Evolutionary conservation across 139 green algal species (phyloP).

Genomic region (Parachlorella kessleri): DNA sequence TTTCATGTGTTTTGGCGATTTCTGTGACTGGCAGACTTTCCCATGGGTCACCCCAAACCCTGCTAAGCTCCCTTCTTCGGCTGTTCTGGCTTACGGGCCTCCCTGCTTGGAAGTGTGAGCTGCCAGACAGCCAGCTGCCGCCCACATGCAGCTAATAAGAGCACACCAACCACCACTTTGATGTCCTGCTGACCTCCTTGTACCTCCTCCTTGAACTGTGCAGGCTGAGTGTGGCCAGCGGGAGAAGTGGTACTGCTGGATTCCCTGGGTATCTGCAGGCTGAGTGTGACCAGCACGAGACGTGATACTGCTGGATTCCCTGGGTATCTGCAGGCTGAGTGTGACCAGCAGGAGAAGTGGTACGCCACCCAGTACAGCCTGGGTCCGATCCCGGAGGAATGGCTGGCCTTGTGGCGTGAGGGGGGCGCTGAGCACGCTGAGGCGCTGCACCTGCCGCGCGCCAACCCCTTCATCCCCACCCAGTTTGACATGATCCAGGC

Average conservation of each 20-base stretch:
- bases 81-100: no score
- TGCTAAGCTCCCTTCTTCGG: no score
- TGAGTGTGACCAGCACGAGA: not conserved
- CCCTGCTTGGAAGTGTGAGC: no score
- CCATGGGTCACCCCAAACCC: no score
- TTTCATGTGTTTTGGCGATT: no score
- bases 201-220: not conserved
- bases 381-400: slow-evolving; percentile 54
- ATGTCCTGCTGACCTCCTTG: no score
- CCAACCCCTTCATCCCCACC: slow-evolving; percentile 83
- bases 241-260: not conserved
- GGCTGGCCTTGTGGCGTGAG: slow-evolving; percentile 42
- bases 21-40: no score
- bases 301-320: not conserved
- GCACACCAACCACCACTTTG: no score
- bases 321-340: slow-evolving; percentile 30
- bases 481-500: slow-evolving; percentile 45
- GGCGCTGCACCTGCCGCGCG: slow-evolving; percentile 69
- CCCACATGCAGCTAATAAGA: no score
- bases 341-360: slow-evolving; percentile 36
- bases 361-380: slow-evolving; percentile 78
- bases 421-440: not conserved
- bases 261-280: not conserved
- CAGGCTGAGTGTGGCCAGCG: not conserved
- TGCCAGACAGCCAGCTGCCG: no score